A percentile compares a stretch with the other conserved stretches of the same genome.
Conservation (phyloP, 1,284 basidiomycete genomes). For the Inonotus obliquus region DNA sequence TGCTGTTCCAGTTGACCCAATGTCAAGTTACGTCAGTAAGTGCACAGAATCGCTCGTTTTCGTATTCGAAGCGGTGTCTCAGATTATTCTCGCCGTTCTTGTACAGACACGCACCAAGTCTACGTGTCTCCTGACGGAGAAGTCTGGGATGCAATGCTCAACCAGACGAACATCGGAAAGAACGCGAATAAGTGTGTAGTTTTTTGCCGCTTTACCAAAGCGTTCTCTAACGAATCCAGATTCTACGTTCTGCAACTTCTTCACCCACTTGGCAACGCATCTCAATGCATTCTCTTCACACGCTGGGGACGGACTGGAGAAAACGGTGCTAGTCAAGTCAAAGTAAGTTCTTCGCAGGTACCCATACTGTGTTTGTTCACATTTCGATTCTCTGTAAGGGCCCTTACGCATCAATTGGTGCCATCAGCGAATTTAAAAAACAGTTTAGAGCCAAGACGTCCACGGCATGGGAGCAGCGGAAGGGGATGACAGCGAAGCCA, state of each 20-base stretch:
- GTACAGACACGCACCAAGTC: conserved; percentile 52
- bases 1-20: conserved; percentile 55
- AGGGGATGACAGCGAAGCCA: conserved; percentile 54
- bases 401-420: conserved; percentile 31
- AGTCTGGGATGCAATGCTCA: conserved; percentile 66
- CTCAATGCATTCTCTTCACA: conserved; percentile 41
- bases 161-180: conserved; percentile 57
- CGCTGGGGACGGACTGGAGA: conserved; percentile 64
- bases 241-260: conserved; percentile 64
- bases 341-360: conserved; percentile 32
- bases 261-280: conserved; percentile 42
- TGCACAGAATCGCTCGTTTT: conserved; percentile 19
- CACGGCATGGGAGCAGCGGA: conserved; percentile 46
- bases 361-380: neutral
- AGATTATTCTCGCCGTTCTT: neutral
- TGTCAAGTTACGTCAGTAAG: conserved; percentile 45
- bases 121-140: conserved; percentile 39
- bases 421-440: conserved; percentile 52
- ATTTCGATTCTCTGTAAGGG: conserved; percentile 26
- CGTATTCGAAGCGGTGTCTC: neutral
- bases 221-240: conserved; percentile 27
- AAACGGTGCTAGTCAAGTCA: conserved; percentile 43
- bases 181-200: conserved; percentile 55
- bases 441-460: conserved; percentile 56
- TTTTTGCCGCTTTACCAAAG: neutral